phyloP scores from a whole-genome alignment of 345 rosid species.

The Physaria fendleri region DNA sequence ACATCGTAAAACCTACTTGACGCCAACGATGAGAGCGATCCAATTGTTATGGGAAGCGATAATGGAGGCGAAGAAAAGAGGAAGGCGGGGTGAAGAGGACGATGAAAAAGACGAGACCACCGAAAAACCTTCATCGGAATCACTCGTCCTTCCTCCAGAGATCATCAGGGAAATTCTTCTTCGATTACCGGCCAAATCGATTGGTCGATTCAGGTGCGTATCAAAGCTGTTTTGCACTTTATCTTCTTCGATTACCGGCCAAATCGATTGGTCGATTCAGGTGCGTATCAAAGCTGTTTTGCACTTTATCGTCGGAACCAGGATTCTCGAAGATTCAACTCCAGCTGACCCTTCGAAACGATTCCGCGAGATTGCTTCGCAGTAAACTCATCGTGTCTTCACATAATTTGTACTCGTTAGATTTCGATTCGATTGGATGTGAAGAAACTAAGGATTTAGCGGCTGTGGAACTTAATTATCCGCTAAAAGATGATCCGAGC shows the following conservation, averaged over 20 bases:
- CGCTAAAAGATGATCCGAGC: constrained; percentile 22
- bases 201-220: constrained; percentile 40
- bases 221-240: constrained; percentile 33
- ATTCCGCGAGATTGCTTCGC: not conserved
- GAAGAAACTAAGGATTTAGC: constrained; percentile 14
- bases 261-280: constrained; percentile 38
- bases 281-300: constrained; percentile 38
- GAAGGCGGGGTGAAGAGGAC: constrained; percentile 7
- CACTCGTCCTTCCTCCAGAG: constrained; percentile 28
- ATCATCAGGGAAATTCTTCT: constrained; percentile 36
- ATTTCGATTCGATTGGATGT: constrained; percentile 20
- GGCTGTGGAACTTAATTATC: constrained; percentile 19
- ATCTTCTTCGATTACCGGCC: constrained; percentile 35
- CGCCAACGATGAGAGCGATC: not conserved
- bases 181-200: constrained; percentile 35
- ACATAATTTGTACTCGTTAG: constrained; percentile 18
- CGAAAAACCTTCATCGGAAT: not conserved
- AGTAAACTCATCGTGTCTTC: constrained; percentile 23
- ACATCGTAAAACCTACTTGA: not conserved
- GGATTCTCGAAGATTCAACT: constrained; percentile 33
- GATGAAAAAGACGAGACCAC: not conserved
- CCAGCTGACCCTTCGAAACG: constrained; percentile 7
- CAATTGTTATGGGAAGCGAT: constrained; percentile 12
- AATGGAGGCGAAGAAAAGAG: constrained; percentile 16
- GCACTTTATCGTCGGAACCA: constrained; percentile 28